Percentiles rank a stretch among this genome's conserved stretches.
phyloP scores from a whole-genome alignment of 805 yeast species.

The Blastobotrys chiropterorum region DNA sequence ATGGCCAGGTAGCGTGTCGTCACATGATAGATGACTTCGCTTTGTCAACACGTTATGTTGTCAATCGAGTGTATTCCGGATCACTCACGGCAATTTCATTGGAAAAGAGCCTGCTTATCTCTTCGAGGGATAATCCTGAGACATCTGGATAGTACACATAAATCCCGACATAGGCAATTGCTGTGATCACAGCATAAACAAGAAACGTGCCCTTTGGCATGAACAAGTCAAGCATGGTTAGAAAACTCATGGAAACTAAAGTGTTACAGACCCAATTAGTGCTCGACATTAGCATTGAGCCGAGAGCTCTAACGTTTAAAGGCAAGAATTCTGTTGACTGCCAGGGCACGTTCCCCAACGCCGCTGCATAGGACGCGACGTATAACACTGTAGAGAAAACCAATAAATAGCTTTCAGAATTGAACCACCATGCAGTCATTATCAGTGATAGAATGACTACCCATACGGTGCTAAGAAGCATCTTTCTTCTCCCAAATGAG shows the following conservation, averaged over 20 bases:
- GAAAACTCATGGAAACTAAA: slow-evolving; percentile 81
- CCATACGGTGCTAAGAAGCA: slow-evolving; percentile 72
- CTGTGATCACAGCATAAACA: slow-evolving; percentile 76
- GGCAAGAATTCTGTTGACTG: slow-evolving; percentile 95
- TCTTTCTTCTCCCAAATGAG: slow-evolving; percentile 78
- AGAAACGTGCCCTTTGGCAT: slow-evolving; percentile 94
- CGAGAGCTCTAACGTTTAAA: slow-evolving; percentile 85
- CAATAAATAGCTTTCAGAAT: slow-evolving; percentile 39
- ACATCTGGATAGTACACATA: slow-evolving; percentile 89
- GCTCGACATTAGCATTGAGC: slow-evolving; percentile 84
- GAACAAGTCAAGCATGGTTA: slow-evolving; percentile 84
- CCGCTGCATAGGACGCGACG: slow-evolving; percentile 88
- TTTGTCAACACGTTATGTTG: no score
- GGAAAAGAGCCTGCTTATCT: slow-evolving; percentile 39
- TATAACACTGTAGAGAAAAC: slow-evolving; percentile 77
- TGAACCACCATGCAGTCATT: slow-evolving; percentile 79
- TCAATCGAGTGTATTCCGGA: neutral
- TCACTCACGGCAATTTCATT: neutral
- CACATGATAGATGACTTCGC: slow-evolving; percentile 7
- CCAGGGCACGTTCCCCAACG: slow-evolving; percentile 98
- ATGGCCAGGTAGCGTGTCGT: slow-evolving; percentile 19
- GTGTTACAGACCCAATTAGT: slow-evolving; percentile 94
- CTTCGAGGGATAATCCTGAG: slow-evolving; percentile 84
- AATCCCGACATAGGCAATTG: slow-evolving; percentile 63
- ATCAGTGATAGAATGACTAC: slow-evolving; percentile 75